Conservation (phyloP, 257 asterid genomes). For the Solanum sparsipilum region DNA sequence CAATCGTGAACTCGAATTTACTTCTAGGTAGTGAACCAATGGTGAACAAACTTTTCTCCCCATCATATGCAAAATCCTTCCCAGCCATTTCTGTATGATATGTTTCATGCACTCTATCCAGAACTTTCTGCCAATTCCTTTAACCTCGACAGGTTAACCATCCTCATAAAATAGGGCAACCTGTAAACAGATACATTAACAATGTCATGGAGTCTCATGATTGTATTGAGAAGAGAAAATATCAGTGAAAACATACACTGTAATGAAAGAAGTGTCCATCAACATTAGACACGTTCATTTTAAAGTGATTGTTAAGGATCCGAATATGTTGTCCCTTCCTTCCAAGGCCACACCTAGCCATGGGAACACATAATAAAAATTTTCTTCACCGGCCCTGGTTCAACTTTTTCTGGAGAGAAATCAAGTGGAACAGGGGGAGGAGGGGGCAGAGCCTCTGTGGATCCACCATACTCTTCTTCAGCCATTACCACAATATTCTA, state of each 20-base stretch:
- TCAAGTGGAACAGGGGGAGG: slow-evolving; percentile 73
- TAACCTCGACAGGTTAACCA: slow-evolving; percentile 86
- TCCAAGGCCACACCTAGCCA: slow-evolving; percentile 86
- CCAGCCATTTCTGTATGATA: slow-evolving; percentile 35
- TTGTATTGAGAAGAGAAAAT: background rate
- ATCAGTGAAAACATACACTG: slow-evolving; percentile 40
- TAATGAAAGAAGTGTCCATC: slow-evolving; percentile 81
- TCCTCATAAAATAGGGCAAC: slow-evolving; percentile 88
- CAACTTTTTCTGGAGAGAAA: slow-evolving; percentile 42
- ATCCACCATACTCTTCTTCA: slow-evolving; percentile 25
- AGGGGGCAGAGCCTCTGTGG: slow-evolving; percentile 56
- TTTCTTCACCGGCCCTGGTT: slow-evolving; percentile 30
- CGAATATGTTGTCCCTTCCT: slow-evolving; percentile 60
- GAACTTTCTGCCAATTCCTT: slow-evolving; percentile 24
- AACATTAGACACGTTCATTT: slow-evolving; percentile 48
- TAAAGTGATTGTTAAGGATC: slow-evolving; percentile 72
- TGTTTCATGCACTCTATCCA: too few relatives aligned
- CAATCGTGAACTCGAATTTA: too few relatives aligned
- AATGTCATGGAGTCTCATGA: background rate
- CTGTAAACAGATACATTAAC: slow-evolving; percentile 14
- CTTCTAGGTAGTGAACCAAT: too few relatives aligned
- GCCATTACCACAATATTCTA: slow-evolving; percentile 1
- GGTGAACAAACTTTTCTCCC: too few relatives aligned
- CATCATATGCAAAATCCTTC: slow-evolving; percentile 50
- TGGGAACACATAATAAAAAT: slow-evolving; percentile 46